Evolutionary conservation across 441 rosid genomes (phyloP), one percentile per base, ranked within the genome.

Genomic region (Croton setiger): DNA sequence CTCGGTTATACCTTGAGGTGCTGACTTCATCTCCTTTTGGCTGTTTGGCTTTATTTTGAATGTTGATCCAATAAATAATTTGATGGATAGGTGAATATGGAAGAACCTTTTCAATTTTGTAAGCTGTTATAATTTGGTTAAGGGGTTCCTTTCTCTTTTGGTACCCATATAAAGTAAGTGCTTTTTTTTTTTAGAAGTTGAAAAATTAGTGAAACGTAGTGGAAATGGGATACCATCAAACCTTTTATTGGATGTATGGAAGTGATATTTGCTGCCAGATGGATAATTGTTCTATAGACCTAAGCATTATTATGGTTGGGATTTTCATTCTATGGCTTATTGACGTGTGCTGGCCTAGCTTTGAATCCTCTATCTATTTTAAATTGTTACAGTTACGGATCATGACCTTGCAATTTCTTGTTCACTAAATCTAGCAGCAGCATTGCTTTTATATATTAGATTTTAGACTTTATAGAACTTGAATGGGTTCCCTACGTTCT

Each of bases 1-100:
- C 99, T 74, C 90, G 99, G 71, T 79, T 93, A 36, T 96, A 96
- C 80, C 97, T 96, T 6, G 97, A 96, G 98, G 96, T 93, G 82
- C 68, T 56, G 71, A 60, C 13, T 77, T 47, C 33, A 31, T 53
- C 13, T n/a, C 6, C 35, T 13, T 43, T 20, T 62, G 54, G 54
- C 44, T 11, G 3, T 53, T 60, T 13, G 15, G 39, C 7, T 36
- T 55, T n/a, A 55, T 58, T 9, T 18, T 18, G n/a, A 2, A 44
- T 67, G 33, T 67, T 44, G 4, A 33, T 51, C 49, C 31, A 12
- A 4, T 53, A 48, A 37, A 65, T 65, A 35, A 27, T 27, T 55
- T 55, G 9, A 23, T 47, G 18, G 7, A 44, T 13, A 23, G 12
- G 12, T 4, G 54, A 23, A 63, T 63, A 47, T 8, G 20, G 20